Base-by-base conservation (phyloP, 495 filamentous ascomycete species). In the Evernia prunastri region DNA sequence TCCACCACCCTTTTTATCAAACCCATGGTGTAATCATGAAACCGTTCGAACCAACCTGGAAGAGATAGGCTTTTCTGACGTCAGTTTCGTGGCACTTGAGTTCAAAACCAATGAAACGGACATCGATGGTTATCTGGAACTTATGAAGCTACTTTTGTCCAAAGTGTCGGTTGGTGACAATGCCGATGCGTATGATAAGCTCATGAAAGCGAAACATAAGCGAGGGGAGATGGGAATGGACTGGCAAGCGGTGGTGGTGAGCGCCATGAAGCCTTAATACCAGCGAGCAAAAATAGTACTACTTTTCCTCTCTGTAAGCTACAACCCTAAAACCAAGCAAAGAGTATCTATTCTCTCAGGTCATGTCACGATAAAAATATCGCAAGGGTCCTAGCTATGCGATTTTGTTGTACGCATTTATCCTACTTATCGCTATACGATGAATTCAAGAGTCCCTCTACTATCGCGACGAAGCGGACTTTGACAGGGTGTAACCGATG, bases 181-280 rank as follows among this genome's bases (percentile, higher is more conserved):
- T 42, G 64, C 76, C 25, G 66, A 64, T 25, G 73, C 68, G 0
- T n/a, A 79, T 53, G 61, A 68, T 64, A 64, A 67, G 58, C 76
- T 74, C 49, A 51, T 79, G 58, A 69, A 70, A 25, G 67, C 68
- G 42, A 67, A 60, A 20, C 78, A 73, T 63, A 75, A 74, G 5
- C 61, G 65, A 23, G 65, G 73, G 15, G 63, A 72, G 7, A 67
- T 78, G 39, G 63, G 64, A 3, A 71, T 74, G 59, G 67, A 74
- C 20, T 77, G 74, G 68, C 60, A 62, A 25, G 77, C 73, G 18
- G 70, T 78, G 62, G 35, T 79, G 23, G 74, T 75, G 4, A 76
- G 72, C 23, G 73, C 66, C 11, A 65, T 58, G 47, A 78, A 78
- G 63, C 53, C 71, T 56, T 45, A 25, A 18, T 27, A 18, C 9